These are phyloP conservation scores for Penicillium sp. DNA, from an alignment of 2,329 filamentous ascomycete species.

Conservation along the genomic window DNA sequence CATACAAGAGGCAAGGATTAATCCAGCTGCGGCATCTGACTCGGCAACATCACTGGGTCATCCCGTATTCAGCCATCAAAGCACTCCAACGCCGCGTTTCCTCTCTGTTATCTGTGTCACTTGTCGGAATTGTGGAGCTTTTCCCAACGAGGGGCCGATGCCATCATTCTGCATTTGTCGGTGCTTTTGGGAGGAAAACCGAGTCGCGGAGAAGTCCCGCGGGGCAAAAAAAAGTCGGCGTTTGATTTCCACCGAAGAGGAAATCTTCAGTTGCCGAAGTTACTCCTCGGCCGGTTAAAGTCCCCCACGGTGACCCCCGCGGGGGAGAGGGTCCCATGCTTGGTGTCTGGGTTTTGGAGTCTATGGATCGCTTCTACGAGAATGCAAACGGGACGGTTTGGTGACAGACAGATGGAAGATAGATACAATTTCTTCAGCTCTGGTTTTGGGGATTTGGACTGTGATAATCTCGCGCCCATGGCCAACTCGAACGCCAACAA, in stretches of 20 bases:
- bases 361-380: too few relatives aligned
- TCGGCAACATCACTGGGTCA: neutral
- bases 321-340: too few relatives aligned
- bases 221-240: conserved; percentile 10
- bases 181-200: conserved; percentile 8
- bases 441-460: too few relatives aligned
- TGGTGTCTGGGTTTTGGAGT: too few relatives aligned
- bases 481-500: too few relatives aligned
- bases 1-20: neutral
- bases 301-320: too few relatives aligned
- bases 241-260: conserved; percentile 6
- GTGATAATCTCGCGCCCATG: too few relatives aligned
- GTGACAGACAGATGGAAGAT: too few relatives aligned
- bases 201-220: conserved; percentile 20
- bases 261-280: conserved; percentile 12
- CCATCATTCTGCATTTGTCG: conserved; percentile 2
- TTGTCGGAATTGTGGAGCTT: neutral
- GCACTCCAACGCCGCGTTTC: too few relatives aligned
- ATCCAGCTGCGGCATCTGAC: conserved; percentile 5
- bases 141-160: conserved; percentile 6
- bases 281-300: conserved; percentile 5
- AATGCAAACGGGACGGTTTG: too few relatives aligned
- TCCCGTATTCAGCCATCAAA: too few relatives aligned
- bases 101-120: neutral
- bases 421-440: too few relatives aligned